Base-by-base conservation (phyloP, 805 yeast genomes). In the Yueomyces sinensis region DNA sequence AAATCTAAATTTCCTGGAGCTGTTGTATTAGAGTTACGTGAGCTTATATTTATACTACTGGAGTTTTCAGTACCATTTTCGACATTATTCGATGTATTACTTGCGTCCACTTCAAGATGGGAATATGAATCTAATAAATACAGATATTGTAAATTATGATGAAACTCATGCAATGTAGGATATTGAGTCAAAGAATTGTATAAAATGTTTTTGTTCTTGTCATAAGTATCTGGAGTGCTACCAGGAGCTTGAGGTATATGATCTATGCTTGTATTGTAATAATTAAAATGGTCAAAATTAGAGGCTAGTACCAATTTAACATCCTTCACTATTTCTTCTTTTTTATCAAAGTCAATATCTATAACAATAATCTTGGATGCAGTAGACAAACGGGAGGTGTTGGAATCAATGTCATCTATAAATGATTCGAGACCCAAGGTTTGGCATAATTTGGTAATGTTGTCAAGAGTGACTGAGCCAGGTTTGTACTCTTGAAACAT, bases 351-450 rank as follows among this genome's bases (percentile, higher is more conserved):
- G 35, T 57, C 62, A 17, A 57, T 55, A 39, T 57, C 62, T 23
- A 57, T 50, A 20, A 57, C 62, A 14, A 57, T 49, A 30, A 57
- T 57, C 27, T 56, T 56, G 2, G 61, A 56, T 1, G 62, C 62
- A 3, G 59, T 53, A 0, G 62, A 57, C 6, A 57, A 36, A 32
- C 62, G 44, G 13, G 56, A 44, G 4, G 42, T 40, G 16, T 46
- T 44, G 4, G 37, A 33, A 31, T 46, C 53, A 3, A 56, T 37
- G 32, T 50, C 52, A 32, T 56, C 61, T 4, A 50, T 49, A 32
- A 56, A 56, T 2, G 59, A 54, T 35, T 56, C 61, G 24, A 56
- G 34, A 6, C 53, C 54, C 16, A 56, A 36, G 1, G 59, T 54
- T 33, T 56, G 57, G 37, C 61, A 56, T 14, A 56, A 37, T 32